Percentiles rank a stretch among this genome's conserved stretches.
Evolutionary conservation across 106 monocot genomes (phyloP).

Genomic region (Dactylorhiza incarnata): DNA sequence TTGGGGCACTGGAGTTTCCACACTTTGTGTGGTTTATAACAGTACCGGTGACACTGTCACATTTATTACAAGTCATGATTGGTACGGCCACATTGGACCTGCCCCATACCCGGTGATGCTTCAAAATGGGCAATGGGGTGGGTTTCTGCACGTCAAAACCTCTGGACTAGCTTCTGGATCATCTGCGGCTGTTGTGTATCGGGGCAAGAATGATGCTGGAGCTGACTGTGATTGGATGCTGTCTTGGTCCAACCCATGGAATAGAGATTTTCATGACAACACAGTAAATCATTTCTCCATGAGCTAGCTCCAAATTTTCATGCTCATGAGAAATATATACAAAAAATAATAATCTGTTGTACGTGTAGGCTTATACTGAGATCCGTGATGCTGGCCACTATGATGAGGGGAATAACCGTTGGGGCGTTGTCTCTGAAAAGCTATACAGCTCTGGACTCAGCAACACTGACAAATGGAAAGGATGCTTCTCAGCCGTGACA

Average conservation of each 20-base stretch:
- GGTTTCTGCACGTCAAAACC: neutral
- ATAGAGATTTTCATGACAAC: neutral
- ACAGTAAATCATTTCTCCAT: neutral
- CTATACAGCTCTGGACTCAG: too few relatives aligned
- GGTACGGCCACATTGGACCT: neutral
- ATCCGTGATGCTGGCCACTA: neutral
- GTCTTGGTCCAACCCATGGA: neutral
- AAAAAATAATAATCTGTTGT: neutral
- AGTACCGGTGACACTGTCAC: neutral
- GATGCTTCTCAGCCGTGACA: too few relatives aligned
- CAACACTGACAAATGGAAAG: too few relatives aligned
- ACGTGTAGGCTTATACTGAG: neutral
- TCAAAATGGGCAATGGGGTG: slow-evolving; percentile 5
- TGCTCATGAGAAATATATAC: too few relatives aligned
- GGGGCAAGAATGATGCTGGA: slow-evolving; percentile 3
- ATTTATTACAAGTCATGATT: neutral
- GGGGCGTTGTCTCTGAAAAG: too few relatives aligned
- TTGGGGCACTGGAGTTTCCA: neutral
- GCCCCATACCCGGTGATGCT: neutral
- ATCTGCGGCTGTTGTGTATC: neutral
- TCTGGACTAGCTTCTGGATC: neutral
- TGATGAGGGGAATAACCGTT: neutral
- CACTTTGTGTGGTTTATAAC: neutral
- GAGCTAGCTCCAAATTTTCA: too few relatives aligned
- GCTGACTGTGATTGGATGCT: neutral